phyloP scores from a whole-genome alignment of 352 stramenopile genomes.

The Detonula confervacea region DNA sequence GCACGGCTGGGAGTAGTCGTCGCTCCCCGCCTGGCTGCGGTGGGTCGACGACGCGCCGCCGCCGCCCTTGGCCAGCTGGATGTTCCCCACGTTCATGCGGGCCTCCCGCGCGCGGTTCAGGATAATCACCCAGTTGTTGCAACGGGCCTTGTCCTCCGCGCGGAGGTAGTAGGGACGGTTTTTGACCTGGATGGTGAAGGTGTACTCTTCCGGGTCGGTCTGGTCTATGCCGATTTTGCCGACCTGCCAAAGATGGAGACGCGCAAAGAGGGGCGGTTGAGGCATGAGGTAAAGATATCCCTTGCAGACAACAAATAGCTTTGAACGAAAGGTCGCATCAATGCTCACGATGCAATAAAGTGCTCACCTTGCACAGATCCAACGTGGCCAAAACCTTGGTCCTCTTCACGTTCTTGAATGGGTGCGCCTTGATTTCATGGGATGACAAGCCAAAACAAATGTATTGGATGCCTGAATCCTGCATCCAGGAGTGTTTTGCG shows the following conservation, averaged over 20 bases:
- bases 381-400: slow-evolving; percentile 89
- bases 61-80: slow-evolving; percentile 66
- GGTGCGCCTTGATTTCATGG: too few relatives aligned
- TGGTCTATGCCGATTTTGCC: slow-evolving; percentile 67
- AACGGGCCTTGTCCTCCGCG: slow-evolving; percentile 70
- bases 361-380: slow-evolving; percentile 63
- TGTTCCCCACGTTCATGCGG: slow-evolving; percentile 73
- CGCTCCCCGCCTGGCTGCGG: slow-evolving; percentile 43
- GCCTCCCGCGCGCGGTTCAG: slow-evolving; percentile 82
- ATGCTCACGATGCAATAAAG: not conserved
- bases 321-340: too few relatives aligned
- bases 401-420: slow-evolving; percentile 91
- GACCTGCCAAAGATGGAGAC: slow-evolving; percentile 48
- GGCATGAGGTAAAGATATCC: too few relatives aligned
- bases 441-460: too few relatives aligned
- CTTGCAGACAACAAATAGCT: too few relatives aligned
- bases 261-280: too few relatives aligned
- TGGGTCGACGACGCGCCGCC: slow-evolving; percentile 37
- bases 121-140: slow-evolving; percentile 85
- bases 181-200: slow-evolving; percentile 83
- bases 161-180: slow-evolving; percentile 78
- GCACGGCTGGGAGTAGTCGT: slow-evolving; percentile 57
- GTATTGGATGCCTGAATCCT: too few relatives aligned
- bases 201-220: slow-evolving; percentile 66
- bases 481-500: too few relatives aligned